Conservation (phyloP, 495 filamentous ascomycete species). For the Bombardia bombarda region DNA sequence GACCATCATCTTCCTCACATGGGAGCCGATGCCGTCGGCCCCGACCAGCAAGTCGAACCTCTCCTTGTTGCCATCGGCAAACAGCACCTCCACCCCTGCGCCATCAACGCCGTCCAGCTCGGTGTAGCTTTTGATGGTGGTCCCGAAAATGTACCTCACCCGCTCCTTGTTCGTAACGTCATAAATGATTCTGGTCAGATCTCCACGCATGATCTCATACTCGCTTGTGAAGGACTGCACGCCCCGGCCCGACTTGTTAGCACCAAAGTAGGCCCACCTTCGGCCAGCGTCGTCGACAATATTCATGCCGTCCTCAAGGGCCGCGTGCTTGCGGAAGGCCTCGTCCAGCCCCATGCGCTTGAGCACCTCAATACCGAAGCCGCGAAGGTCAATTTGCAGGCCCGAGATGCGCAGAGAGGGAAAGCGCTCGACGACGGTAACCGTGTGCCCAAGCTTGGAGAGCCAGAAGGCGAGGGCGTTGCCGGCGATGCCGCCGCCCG, state of each 20-base stretch:
- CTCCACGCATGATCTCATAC: slow-evolving; percentile 50
- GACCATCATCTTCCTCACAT: slow-evolving; percentile 10
- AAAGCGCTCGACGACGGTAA: slow-evolving; percentile 45
- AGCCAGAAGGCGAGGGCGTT: slow-evolving; percentile 47
- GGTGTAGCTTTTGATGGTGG: slow-evolving; percentile 17
- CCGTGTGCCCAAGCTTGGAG: slow-evolving; percentile 28
- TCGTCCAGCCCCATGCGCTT: slow-evolving; percentile 43
- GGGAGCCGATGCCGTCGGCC: slow-evolving; percentile 41
- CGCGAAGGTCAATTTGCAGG: slow-evolving; percentile 48
- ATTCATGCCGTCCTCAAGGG: slow-evolving; percentile 35
- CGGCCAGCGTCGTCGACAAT: slow-evolving; percentile 32
- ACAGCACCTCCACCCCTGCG: slow-evolving; percentile 24
- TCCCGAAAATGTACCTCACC: slow-evolving; percentile 39
- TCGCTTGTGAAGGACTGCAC: slow-evolving; percentile 42
- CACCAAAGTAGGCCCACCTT: slow-evolving; percentile 29
- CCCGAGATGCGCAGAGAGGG: slow-evolving; percentile 35
- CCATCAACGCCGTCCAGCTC: slow-evolving; percentile 15
- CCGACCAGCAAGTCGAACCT: slow-evolving; percentile 43
- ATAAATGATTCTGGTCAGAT: slow-evolving; percentile 40
- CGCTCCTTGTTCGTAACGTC: slow-evolving; percentile 31
- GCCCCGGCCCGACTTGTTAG: slow-evolving; percentile 31
- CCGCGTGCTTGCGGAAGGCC: slow-evolving; percentile 29
- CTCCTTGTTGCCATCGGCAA: slow-evolving; percentile 28
- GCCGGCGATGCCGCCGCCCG: slow-evolving; percentile 29
- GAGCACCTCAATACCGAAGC: slow-evolving; percentile 40